A percentile compares a stretch with the other conserved stretches of the same genome.
These are phyloP conservation scores for Aureobasidium lini DNA, from an alignment of 2,329 filamentous ascomycete species.

Conservation along the genomic window DNA sequence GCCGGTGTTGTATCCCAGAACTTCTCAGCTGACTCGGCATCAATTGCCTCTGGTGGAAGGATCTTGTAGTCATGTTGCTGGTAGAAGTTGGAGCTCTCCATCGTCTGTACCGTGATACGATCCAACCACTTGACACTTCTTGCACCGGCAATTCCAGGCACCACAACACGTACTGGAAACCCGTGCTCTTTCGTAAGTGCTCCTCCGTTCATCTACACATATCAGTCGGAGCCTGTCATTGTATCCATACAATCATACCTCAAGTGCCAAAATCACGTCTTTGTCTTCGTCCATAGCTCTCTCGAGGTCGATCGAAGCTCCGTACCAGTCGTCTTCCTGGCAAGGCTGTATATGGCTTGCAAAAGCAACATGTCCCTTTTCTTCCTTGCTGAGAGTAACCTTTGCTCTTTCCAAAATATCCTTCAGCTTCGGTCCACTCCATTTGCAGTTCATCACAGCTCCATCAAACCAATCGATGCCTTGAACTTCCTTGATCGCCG, in stretches of 20 bases:
- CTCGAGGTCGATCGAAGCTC: conserved; percentile 41
- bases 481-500: conserved; percentile 49
- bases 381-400: conserved; percentile 28
- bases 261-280: conserved; percentile 50
- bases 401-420: conserved; percentile 46
- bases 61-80: conserved; percentile 60
- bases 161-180: conserved; percentile 40
- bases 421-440: conserved; percentile 46
- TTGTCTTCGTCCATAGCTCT: conserved; percentile 42
- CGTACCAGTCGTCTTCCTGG: conserved; percentile 54
- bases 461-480: conserved; percentile 55
- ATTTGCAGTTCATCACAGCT: conserved; percentile 54
- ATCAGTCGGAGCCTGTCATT: conserved; percentile 33
- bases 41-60: conserved; percentile 50
- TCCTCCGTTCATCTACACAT: conserved; percentile 53
- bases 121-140: conserved; percentile 64
- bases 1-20: conserved; percentile 47
- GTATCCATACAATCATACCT: conserved; percentile 41
- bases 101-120: conserved; percentile 55
- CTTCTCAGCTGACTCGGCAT: conserved; percentile 55
- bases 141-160: conserved; percentile 58
- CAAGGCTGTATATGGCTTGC: conserved; percentile 45
- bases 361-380: conserved; percentile 47
- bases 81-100: conserved; percentile 60
- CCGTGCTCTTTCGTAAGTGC: conserved; percentile 59